Evolutionary conservation across 1,284 basidiomycete genomes (phyloP), one percentile per base, ranked within the genome.

Genomic region (Sporisorium exsertum): DNA sequence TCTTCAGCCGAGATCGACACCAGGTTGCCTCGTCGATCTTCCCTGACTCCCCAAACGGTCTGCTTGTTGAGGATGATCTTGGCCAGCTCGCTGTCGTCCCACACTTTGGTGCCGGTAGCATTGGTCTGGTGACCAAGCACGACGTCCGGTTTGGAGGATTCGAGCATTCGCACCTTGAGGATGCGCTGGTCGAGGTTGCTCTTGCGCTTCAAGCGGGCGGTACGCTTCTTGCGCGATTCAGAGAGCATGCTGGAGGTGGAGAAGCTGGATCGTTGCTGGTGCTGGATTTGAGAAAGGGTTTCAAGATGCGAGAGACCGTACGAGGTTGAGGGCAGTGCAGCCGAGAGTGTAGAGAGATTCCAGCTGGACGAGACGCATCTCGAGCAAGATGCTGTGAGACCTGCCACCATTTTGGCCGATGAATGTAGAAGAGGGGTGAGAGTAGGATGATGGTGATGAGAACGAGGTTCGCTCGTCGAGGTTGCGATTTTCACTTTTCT

Each of bases 41-140:
- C 78, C 22, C 71, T 50, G 42, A 81, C 64, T 32, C 82, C 81
- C 83, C 84, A 85, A 7, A 83, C 83, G 15, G 70, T 69, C 10
- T 81, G 64, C 61, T 82, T 84, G 45, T 70, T 51, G 32, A 85
- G 67, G 13, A 85, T 53, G 35, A 85, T 60, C 46, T 67, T 46
- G 3, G 72, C 68, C 9, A 85, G 79, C 64, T 85, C 83, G 33
- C 64, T 74, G 13, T 66, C 47, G 35, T 69, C 51, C 85, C 71
- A 86, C 16, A 63, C 73, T 54, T 52, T 69, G n/a, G 76, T 49
- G 58, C 80, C 86, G 33, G 67, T 81, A 0, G 80, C 81, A 58
- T 83, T 80, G 92, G 86, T 66, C 90, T 87, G 80, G 51, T 84
- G 80, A 2, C 93, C 93, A 2, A 94, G 89, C 8, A 94, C 88